Evolutionary conservation across 768 basidiomycete species (phyloP).

Genomic region (Boletus reticulatus): DNA sequence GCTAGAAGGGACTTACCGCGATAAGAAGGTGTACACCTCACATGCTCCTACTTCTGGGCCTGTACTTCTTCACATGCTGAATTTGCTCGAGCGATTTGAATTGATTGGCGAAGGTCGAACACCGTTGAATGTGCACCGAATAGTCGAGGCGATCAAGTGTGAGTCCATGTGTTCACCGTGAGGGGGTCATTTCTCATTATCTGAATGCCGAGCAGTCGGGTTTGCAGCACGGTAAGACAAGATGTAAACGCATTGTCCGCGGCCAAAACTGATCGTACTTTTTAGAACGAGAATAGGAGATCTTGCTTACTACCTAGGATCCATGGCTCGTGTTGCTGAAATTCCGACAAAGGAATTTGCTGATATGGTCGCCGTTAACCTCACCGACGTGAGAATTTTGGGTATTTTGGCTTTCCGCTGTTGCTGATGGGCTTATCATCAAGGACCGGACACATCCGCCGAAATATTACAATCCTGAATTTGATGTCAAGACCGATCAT

Average conservation of each 20-base stretch:
- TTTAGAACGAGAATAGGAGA: conserved; percentile 82
- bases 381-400: conserved; percentile 73
- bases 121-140: conserved; percentile 70
- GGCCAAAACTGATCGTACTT: conserved; percentile 14
- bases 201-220: conserved; percentile 41
- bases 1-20: conserved; percentile 72
- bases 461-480: conserved; percentile 82
- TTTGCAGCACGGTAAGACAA: conserved; percentile 57
- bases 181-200: conserved; percentile 4
- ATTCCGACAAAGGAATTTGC: conserved; percentile 74
- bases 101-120: conserved; percentile 48
- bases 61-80: conserved; percentile 91
- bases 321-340: conserved; percentile 52
- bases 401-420: background rate
- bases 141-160: conserved; percentile 87
- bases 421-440: conserved; percentile 8
- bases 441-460: conserved; percentile 81
- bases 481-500: conserved; percentile 75
- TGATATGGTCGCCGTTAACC: conserved; percentile 54
- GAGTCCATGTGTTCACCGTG: conserved; percentile 28
- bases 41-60: conserved; percentile 86
- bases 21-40: conserved; percentile 78
- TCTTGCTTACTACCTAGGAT: conserved; percentile 57
- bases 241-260: conserved; percentile 5
- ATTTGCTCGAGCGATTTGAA: conserved; percentile 77